Evolutionary conservation across 371 early-diverging fungal genomes (phyloP).

Genomic region (Batkoa obscura): DNA sequence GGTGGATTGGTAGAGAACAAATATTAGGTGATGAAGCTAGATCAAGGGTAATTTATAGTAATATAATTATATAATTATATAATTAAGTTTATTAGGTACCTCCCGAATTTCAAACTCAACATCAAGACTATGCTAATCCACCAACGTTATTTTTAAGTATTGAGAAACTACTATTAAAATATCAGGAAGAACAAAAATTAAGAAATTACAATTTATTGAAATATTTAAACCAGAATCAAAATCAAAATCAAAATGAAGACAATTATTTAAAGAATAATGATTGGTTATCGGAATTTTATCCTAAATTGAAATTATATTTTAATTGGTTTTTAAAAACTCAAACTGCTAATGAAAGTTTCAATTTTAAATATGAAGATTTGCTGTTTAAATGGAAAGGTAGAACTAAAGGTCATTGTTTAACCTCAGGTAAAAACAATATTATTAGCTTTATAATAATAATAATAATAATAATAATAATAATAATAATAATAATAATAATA

Average conservation of each 20-base stretch:
- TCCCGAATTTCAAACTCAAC: slow-evolving; percentile 77
- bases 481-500: too few relatives aligned
- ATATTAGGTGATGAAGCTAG: slow-evolving; percentile 87
- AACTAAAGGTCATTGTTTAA: slow-evolving; percentile 60
- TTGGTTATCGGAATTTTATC: slow-evolving; percentile 42
- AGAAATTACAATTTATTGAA: background rate
- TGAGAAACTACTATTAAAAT: slow-evolving; percentile 13
- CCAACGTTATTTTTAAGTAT: slow-evolving; percentile 69
- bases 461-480: too few relatives aligned
- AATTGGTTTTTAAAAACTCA: slow-evolving; percentile 70
- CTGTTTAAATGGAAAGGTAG: slow-evolving; percentile 89
- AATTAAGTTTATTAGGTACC: slow-evolving; percentile 31
- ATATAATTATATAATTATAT: background rate
- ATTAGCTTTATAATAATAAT: background rate
- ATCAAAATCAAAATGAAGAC: background rate
- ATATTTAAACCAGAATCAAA: background rate
- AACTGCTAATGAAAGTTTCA: slow-evolving; percentile 24
- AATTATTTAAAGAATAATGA: slow-evolving; percentile 16
- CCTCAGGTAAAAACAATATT: slow-evolving; percentile 34
- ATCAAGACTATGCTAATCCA: slow-evolving; percentile 84
- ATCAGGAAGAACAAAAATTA: background rate
- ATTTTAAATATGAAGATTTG: slow-evolving; percentile 15
- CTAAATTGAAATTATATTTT: slow-evolving; percentile 46
- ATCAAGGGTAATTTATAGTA: slow-evolving; percentile 33
- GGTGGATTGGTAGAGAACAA: slow-evolving; percentile 91